These are phyloP conservation scores for Plasmopara viticola DNA, from an alignment of 352 stramenopile species.

Conservation along the genomic window DNA sequence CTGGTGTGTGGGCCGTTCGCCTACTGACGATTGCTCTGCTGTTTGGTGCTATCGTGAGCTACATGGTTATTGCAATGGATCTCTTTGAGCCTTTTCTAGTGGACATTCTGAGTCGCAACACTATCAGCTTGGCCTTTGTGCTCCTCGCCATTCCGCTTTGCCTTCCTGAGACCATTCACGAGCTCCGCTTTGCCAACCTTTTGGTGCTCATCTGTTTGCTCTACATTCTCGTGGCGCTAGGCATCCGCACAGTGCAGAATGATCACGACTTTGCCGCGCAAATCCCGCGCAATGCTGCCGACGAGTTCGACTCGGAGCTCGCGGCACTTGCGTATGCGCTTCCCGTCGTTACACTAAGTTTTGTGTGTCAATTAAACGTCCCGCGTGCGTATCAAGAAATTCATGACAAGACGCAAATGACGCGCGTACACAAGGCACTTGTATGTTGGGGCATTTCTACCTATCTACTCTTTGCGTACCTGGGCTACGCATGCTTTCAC, in stretches of 20 bases:
- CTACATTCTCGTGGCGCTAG: conserved; percentile 72
- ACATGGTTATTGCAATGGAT: conserved; percentile 83
- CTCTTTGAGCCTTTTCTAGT: conserved; percentile 73
- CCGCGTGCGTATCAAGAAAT: conserved; percentile 75
- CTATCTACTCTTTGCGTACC: conserved; percentile 59
- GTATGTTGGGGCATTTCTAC: conserved; percentile 41
- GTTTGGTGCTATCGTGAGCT: conserved; percentile 75
- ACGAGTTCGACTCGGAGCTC: conserved; percentile 54
- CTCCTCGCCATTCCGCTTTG: conserved; percentile 67
- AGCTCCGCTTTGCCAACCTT: conserved; percentile 75
- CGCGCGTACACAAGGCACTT: conserved; percentile 57
- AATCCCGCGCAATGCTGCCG: conserved; percentile 32
- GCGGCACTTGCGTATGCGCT: conserved; percentile 63
- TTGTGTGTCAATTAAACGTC: conserved; percentile 78
- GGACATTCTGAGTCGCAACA: conserved; percentile 45
- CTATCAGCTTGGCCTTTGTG: conserved; percentile 59
- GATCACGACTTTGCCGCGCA: conserved; percentile 37
- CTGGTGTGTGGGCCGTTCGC: conserved; percentile 66
- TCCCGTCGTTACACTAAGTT: conserved; percentile 77
- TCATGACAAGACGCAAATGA: conserved; percentile 63
- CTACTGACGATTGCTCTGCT: conserved; percentile 67
- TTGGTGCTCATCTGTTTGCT: conserved; percentile 70
- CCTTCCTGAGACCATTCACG: conserved; percentile 77
- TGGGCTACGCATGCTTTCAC: conserved; percentile 77
- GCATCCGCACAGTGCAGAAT: conserved; percentile 36